These are phyloP conservation scores for Lotmaria passim DNA, from an alignment of 208 protist genomes.

Conservation along the genomic window DNA sequence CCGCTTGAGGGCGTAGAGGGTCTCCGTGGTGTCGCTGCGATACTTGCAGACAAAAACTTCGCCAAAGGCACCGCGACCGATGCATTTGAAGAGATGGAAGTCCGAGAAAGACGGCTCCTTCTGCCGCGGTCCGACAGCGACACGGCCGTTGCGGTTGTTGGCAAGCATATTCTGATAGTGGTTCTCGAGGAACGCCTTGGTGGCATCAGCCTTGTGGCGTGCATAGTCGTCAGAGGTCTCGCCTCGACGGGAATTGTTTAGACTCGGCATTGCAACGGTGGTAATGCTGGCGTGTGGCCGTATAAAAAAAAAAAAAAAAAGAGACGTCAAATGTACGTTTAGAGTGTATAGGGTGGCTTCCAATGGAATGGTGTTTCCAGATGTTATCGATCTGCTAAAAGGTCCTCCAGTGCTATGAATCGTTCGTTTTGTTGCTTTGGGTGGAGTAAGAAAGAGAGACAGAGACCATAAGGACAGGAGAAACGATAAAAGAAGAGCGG, in stretches of 20 bases:
- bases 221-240: slow-evolving; percentile 75
- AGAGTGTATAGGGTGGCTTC: no score
- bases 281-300: background rate
- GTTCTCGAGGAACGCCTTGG: slow-evolving; percentile 86
- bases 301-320: slow-evolving; percentile 6
- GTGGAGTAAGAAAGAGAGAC: no score
- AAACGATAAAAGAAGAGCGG: background rate
- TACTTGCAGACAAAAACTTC: slow-evolving; percentile 90
- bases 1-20: slow-evolving; percentile 91
- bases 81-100: slow-evolving; percentile 90
- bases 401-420: no score
- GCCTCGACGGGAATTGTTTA: slow-evolving; percentile 41
- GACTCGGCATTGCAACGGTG: slow-evolving; percentile 30
- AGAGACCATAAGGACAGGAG: background rate
- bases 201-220: slow-evolving; percentile 86
- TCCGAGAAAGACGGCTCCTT: slow-evolving; percentile 74
- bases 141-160: slow-evolving; percentile 53
- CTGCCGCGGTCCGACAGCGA: slow-evolving; percentile 71
- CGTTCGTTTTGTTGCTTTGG: no score
- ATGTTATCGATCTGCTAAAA: no score
- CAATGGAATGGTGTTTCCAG: no score
- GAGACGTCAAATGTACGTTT: background rate
- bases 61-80: slow-evolving; percentile 91
- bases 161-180: slow-evolving; percentile 80
- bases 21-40: slow-evolving; percentile 60